Base-by-base conservation (phyloP, 2,329 filamentous ascomycete species). In the Hypoxylon sp. region DNA sequence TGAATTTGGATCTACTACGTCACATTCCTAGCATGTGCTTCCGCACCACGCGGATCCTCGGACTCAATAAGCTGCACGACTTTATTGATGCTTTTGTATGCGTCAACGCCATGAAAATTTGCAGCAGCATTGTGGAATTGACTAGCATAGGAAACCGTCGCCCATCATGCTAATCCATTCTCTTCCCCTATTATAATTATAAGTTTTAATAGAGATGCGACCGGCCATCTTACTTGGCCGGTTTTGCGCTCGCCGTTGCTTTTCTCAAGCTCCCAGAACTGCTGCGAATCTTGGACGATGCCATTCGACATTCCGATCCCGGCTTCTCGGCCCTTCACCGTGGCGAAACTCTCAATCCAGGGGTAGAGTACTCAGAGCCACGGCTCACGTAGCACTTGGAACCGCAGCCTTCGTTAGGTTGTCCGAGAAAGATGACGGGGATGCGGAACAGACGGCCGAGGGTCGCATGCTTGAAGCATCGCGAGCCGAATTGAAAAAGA, bases 381-480 rank as follows among this genome's bases (percentile, higher is more conserved):
- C 76, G 15, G 80, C 78, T 1, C 82, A 80, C n/a, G 81, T 77
- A 3, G 78, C 79, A 0, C 78, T 90, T 8, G 88, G 84, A 6
- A 87, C 88, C 0, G 83, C 84, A 0, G 84, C 84, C 1, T 91
- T 91, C 75, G 82, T 90, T 47, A 82, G 86, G 72, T 78, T 90
- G 6, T 87, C 88, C 3, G 85, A 89, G 73, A 78, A 84, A 67
- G 84, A 88, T 46, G 85, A 88, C 69, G 79, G 72, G 39, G 82
- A 79, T 46, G 78, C 80, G 2, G 79, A 83, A 17, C 78, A 91
- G 75, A 97, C 94, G 2, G 88, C 89, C 27, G 94, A 98, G 81
- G 87, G 87, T 80, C 91, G 93, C 71, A 98, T 98, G 95, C 87
- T 98, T 13, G 88, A 94, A 78, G 89, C 86, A 2, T 98, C 94